Evolutionary conservation across 441 rosid species (phyloP).

Genomic region (Adansonia madagascariensis): DNA sequence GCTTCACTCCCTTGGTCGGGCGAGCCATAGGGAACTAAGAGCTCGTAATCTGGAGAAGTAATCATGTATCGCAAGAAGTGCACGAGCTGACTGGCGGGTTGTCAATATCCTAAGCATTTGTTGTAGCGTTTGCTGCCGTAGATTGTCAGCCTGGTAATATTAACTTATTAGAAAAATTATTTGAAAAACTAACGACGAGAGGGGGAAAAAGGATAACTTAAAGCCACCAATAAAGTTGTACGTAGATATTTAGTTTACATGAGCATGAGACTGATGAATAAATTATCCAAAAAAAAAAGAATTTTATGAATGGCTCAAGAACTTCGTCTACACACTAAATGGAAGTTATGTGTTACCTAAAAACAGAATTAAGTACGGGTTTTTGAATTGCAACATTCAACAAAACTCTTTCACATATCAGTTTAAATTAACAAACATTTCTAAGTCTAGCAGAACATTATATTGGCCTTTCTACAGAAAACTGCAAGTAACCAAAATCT

Average conservation of each 20-base stretch:
- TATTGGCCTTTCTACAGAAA: background rate
- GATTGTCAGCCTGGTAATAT: conserved; percentile 80
- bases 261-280: background rate
- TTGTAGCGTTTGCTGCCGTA: conserved; percentile 86
- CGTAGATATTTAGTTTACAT: background rate
- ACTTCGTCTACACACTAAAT: background rate
- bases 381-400: background rate
- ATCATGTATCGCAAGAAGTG: conserved; percentile 82
- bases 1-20: conserved; percentile 81
- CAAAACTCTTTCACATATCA: background rate
- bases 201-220: background rate
- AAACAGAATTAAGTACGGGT: background rate
- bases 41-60: conserved; percentile 89
- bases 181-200: background rate
- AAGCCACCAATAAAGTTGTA: background rate
- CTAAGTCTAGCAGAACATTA: background rate
- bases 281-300: too few relatives aligned
- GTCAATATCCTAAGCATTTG: conserved; percentile 84
- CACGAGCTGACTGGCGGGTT: conserved; percentile 90
- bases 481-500: background rate
- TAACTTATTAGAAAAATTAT: conserved; percentile 18
- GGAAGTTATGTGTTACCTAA: background rate
- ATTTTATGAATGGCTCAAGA: background rate
- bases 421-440: background rate
- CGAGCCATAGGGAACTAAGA: conserved; percentile 97